These are phyloP conservation scores for Candida namnaoensis DNA, from an alignment of 805 yeast species.

Conservation along the genomic window DNA sequence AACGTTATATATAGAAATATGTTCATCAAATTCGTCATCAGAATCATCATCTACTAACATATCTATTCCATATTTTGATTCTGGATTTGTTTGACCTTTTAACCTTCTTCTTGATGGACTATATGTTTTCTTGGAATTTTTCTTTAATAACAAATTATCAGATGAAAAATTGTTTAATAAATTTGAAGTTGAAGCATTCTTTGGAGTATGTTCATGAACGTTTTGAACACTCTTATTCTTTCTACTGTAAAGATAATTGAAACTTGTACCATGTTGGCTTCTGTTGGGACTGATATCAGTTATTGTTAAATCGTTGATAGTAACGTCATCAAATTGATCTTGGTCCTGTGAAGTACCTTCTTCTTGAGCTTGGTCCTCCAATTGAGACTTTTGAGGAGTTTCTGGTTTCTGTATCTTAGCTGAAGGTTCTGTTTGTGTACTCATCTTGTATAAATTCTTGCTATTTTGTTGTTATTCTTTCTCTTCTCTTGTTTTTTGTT, in stretches of 20 bases:
- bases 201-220: neutral
- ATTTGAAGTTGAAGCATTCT: neutral
- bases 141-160: neutral
- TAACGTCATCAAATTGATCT: neutral
- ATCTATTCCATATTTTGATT: slow-evolving; percentile 4
- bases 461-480: no score
- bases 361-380: neutral
- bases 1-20: slow-evolving; percentile 49
- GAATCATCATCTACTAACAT: slow-evolving; percentile 25
- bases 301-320: neutral
- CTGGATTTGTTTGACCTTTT: slow-evolving; percentile 10
- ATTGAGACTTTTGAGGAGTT: no score
- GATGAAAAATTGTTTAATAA: neutral
- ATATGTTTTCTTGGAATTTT: neutral
- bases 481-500: no score
- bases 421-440: no score
- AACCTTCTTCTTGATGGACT: slow-evolving; percentile 1
- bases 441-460: no score
- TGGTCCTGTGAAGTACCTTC: no score
- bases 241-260: neutral
- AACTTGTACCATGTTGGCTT: neutral
- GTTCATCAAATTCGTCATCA: slow-evolving; percentile 47
- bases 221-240: neutral
- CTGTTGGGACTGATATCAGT: neutral
- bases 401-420: no score